A percentile compares a stretch with the other conserved stretches of the same genome.
Conservation (phyloP, 345 rosid genomes). For the Salix purpurea region DNA sequence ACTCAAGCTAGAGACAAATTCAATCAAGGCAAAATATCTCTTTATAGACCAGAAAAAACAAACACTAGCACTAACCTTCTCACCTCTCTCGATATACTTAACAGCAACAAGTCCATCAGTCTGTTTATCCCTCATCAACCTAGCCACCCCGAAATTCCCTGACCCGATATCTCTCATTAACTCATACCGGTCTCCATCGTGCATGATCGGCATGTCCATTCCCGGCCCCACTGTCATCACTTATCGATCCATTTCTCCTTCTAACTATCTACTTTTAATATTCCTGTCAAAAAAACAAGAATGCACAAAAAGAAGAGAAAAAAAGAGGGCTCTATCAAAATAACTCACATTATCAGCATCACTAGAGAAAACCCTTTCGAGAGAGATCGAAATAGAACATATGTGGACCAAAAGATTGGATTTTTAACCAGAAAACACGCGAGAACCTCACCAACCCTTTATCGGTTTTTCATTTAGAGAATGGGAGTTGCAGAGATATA, state of each 20-base stretch:
- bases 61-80: slow-evolving; percentile 14
- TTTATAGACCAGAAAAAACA: too few species aligned
- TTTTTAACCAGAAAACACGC: slow-evolving; percentile 29
- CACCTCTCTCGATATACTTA: slow-evolving; percentile 93
- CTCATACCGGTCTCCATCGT: slow-evolving; percentile 91
- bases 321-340: not conserved
- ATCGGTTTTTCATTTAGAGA: slow-evolving; percentile 4
- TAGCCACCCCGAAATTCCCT: slow-evolving; percentile 84
- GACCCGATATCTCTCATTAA: slow-evolving; percentile 82
- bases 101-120: slow-evolving; percentile 90
- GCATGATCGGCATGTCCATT: slow-evolving; percentile 94
- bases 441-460: slow-evolving; percentile 38
- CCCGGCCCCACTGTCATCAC: slow-evolving; percentile 68
- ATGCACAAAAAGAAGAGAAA: not conserved
- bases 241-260: slow-evolving; percentile 60
- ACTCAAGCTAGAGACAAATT: not conserved
- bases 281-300: not conserved
- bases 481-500: not conserved
- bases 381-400: slow-evolving; percentile 14
- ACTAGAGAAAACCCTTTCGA: not conserved
- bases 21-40: not conserved
- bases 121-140: slow-evolving; percentile 78
- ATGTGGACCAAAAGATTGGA: not conserved
- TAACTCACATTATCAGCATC: slow-evolving; percentile 22
- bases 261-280: not conserved